Percentiles rank a stretch among this genome's conserved stretches.
Conservation (phyloP, 768 basidiomycete species). For the Clavaria fumosa region DNA sequence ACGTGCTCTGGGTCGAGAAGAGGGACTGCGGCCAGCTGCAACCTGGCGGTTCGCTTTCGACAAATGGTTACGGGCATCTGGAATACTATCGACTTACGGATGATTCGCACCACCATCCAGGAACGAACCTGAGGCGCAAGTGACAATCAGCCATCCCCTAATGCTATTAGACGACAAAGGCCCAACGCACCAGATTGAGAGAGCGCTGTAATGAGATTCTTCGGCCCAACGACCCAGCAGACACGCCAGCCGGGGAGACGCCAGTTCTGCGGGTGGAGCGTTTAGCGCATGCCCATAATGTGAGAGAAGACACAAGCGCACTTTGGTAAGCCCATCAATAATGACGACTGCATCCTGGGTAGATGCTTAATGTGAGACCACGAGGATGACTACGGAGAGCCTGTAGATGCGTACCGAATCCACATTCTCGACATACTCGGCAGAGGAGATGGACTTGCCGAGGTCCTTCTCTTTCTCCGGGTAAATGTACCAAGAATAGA, state of each 20-base stretch:
- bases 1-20: conserved; percentile 64
- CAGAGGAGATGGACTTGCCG: conserved; percentile 70
- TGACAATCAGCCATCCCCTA: neutral
- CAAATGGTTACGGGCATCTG: neutral
- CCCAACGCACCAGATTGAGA: conserved; percentile 58
- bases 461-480: conserved; percentile 59
- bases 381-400: conserved; percentile 3
- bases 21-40: conserved; percentile 80
- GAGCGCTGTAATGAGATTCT: conserved; percentile 73
- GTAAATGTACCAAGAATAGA: conserved; percentile 94
- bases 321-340: conserved; percentile 89
- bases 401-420: conserved; percentile 33
- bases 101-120: conserved; percentile 92
- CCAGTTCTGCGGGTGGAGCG: conserved; percentile 53
- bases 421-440: conserved; percentile 76
- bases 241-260: conserved; percentile 90
- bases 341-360: conserved; percentile 62
- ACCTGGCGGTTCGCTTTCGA: conserved; percentile 21
- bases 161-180: neutral
- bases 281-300: neutral
- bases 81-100: conserved; percentile 36
- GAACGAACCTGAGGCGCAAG: conserved; percentile 45
- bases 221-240: conserved; percentile 89
- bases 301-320: conserved; percentile 11
- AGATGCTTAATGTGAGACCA: conserved; percentile 1